Base-by-base conservation (phyloP, 305 asterid species). In the Andrographis paniculata region DNA sequence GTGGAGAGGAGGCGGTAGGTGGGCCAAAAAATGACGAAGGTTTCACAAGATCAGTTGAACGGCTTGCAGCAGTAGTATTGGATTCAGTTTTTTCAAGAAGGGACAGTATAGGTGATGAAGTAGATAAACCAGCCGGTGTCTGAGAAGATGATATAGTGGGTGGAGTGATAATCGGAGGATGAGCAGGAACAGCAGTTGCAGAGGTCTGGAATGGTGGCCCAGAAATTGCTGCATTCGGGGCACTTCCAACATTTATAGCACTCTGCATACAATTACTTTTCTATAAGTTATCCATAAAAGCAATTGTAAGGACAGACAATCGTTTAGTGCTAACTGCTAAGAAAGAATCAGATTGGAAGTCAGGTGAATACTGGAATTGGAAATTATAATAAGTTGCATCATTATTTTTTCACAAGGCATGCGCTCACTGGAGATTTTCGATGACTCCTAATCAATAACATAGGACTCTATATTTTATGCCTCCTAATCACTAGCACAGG, bases 21-120 rank as follows among this genome's bases (percentile, higher is more conserved):
- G 79, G 78, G 45, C 69, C 67, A 35, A 68, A 73, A 56, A 88
- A 73, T n/a, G 79, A 55, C 15, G 95, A 78, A 9, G 97, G 94
- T 59, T 59, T 88, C 59, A 77, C 87, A 48, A 84, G 74, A 63
- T 73, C 74, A 27, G 78, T 50, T 40, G 76, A 58, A 53, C 55
- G 60, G 48, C 64, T 75, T 14, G 42, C 48, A 23, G 60, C 60
- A 62, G 37, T 58, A 62, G 37, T 63, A 42, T 56, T 59, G 48
- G 79, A 47, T 46, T 78, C 86, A 42, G 79, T 48, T 16, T 63
- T 40, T 21, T 80, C 88, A 67, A 53, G 70, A 59, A 55, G 67
- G 37, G 88, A 64, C 66, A 73, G 48, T 52, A 63, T 43, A 30
- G 84, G 63, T 48, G 70, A 53, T 46, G 85, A 61, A 42, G 76